Evolutionary conservation across 2,329 filamentous ascomycete species (phyloP), one percentile per base, ranked within the genome.

Genomic region (Aspergillus fijiensis): DNA sequence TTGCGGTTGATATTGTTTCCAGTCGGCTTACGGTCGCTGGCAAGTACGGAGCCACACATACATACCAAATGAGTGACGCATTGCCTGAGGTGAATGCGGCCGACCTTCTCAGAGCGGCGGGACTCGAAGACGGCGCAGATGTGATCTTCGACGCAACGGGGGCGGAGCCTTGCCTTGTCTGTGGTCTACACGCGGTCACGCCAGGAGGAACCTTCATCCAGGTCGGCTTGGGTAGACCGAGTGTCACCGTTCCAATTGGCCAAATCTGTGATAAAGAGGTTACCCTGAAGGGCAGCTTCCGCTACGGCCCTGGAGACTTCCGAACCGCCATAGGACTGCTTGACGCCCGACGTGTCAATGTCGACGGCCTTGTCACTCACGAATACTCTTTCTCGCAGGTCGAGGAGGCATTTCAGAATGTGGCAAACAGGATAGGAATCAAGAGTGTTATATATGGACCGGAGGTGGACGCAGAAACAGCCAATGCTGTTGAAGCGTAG

Each of bases 261-360:
- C 63, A 95, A 14, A 81, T 95, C 74, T 95, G 91, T 73, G 83
- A 87, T 58, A 96, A 96, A 79, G 93, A 96, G 80, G 82, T 96
- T 31, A 93, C 88, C 4, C 85, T 89, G 51, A 90, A 88, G 70
- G 92, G 92, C 25, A 92, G 88, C 62, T 96, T 96, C 82, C 85
- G 93, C 39, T 97, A 97, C 76, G 88, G 88, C 1, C 84, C 86
- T 51, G 92, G 92, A 11, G 93, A 96, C 76, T 97, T 96, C 76
- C 82, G 87, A 70, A 83, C 91, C 4, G 91, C 91, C 3, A 81
- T 96, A 39, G 86, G 91, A 63, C 81, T 97, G 47, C 47, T 70
- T 33, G 54, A 62, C 84, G 96, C 2, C 81, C 82, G 16, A 80
- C 77, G 55, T 87, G 88, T 96, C 25, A 80, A 77, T 47, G 80